Percentiles rank a stretch among this genome's conserved stretches.
Conservation (phyloP, 2,329 filamentous ascomycete genomes). For the Penicillium rolfsii region DNA sequence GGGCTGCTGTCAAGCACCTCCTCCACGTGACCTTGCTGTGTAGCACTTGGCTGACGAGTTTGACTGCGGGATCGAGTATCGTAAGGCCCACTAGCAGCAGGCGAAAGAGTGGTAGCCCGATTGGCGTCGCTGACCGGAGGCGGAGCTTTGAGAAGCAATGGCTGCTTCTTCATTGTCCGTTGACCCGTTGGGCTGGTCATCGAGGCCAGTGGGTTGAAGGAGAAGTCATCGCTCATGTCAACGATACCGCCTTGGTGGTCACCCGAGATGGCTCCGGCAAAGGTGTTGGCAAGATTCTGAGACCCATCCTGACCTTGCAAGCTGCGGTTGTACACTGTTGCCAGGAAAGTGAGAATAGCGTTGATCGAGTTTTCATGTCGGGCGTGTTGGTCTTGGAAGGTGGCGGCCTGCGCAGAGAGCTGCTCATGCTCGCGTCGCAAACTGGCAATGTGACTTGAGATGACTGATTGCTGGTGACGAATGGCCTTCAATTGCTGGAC, state of each 20-base stretch:
- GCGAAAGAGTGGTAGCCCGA: constrained; percentile 44
- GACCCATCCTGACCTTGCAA: constrained; percentile 78
- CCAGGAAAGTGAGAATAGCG: constrained; percentile 95
- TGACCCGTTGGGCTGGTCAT: constrained; percentile 41
- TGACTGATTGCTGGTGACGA: constrained; percentile 82
- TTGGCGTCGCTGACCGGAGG: constrained; percentile 33
- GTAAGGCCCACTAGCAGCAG: constrained; percentile 38
- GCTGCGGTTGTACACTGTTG: constrained; percentile 93
- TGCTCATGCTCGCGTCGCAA: constrained; percentile 85
- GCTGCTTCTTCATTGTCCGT: constrained; percentile 51
- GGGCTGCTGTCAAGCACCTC: constrained; percentile 50
- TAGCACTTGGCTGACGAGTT: constrained; percentile 36
- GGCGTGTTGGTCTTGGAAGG: constrained; percentile 89
- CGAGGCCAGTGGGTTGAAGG: constrained; percentile 42
- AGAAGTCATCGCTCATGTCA: constrained; percentile 61
- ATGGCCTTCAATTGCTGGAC: constrained; percentile 80
- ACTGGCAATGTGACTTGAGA: constrained; percentile 78
- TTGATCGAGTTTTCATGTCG: constrained; percentile 99
- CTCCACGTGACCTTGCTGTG: constrained; percentile 45
- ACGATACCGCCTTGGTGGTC: constrained; percentile 65
- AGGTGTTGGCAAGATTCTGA: constrained; percentile 81
- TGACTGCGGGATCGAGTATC: constrained; percentile 36
- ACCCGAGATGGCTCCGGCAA: constrained; percentile 72
- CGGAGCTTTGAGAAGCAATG: constrained; percentile 52
- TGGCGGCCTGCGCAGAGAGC: constrained; percentile 81